Evolutionary conservation across 2,329 filamentous ascomycete genomes (phyloP).

Genomic region (Fusarium verticillioides): DNA sequence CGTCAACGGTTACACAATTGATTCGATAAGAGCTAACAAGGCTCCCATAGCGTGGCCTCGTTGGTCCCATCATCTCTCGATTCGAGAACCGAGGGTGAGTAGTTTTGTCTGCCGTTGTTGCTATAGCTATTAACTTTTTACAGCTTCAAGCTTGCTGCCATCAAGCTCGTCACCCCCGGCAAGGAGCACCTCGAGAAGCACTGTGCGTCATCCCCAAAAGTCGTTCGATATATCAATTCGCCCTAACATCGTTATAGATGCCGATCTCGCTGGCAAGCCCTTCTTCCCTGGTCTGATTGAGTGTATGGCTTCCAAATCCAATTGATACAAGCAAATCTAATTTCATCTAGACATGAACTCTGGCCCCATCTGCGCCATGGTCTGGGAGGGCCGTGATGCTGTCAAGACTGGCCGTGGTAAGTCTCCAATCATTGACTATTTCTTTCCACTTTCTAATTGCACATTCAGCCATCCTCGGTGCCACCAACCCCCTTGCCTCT

Average conservation of each 20-base stretch:
- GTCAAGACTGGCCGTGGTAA: slow-evolving; percentile 97
- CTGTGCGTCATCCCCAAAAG: slow-evolving; percentile 64
- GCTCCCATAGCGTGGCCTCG: slow-evolving; percentile 82
- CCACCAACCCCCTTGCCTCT: slow-evolving; percentile 97
- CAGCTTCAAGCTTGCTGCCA: slow-evolving; percentile 97
- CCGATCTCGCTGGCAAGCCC: slow-evolving; percentile 90
- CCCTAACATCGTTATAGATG: slow-evolving; percentile 63
- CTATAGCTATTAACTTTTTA: slow-evolving; percentile 22
- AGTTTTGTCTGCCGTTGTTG: slow-evolving; percentile 20
- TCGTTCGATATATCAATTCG: slow-evolving; percentile 33
- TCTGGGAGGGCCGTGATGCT: slow-evolving; percentile 98
- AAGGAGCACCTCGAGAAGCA: slow-evolving; percentile 98
- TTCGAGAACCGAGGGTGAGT: slow-evolving; percentile 94
- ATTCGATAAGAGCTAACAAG: slow-evolving; percentile 32
- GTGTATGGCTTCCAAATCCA: slow-evolving; percentile 68
- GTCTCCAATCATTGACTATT: slow-evolving; percentile 47
- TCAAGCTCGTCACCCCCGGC: slow-evolving; percentile 91
- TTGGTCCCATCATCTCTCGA: slow-evolving; percentile 97
- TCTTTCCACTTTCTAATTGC: slow-evolving; percentile 28
- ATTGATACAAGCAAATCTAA: slow-evolving; percentile 16
- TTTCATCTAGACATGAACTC: slow-evolving; percentile 83
- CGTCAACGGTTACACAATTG: neutral
- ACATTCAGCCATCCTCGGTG: slow-evolving; percentile 83
- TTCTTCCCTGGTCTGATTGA: slow-evolving; percentile 96
- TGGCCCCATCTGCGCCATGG: slow-evolving; percentile 98